These are phyloP conservation scores for Lycium barbarum DNA, from an alignment of 257 asterid genomes.

Conservation along the genomic window DNA sequence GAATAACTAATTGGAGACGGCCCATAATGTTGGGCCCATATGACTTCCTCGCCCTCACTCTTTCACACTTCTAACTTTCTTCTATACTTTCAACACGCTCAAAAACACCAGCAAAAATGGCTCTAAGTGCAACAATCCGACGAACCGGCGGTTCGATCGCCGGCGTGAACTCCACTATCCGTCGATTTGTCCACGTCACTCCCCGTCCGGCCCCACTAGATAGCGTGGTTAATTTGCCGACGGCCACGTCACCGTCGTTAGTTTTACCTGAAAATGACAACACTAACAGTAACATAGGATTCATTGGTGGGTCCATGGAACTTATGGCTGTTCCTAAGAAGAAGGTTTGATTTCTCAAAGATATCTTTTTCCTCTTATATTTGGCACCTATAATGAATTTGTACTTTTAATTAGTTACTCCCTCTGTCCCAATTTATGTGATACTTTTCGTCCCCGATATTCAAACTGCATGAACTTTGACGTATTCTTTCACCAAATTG, in stretches of 20 bases:
- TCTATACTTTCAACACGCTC: neutral
- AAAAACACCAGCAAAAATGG: slow-evolving; percentile 28
- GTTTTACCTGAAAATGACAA: slow-evolving; percentile 62
- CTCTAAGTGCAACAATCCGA: slow-evolving; percentile 40
- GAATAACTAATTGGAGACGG: too few relatives aligned
- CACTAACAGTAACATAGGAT: slow-evolving; percentile 29
- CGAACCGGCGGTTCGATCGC: slow-evolving; percentile 37
- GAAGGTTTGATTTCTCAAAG: slow-evolving; percentile 46
- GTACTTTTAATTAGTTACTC: too few relatives aligned
- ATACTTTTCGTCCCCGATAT: too few relatives aligned
- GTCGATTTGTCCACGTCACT: slow-evolving; percentile 52
- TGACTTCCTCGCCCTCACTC: neutral
- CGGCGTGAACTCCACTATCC: slow-evolving; percentile 41
- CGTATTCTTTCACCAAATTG: too few relatives aligned
- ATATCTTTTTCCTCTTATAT: too few relatives aligned
- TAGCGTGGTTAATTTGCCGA: slow-evolving; percentile 36
- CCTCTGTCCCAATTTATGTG: too few relatives aligned
- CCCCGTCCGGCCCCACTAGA: slow-evolving; percentile 59
- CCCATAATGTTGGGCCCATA: slow-evolving; percentile 1
- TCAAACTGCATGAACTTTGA: too few relatives aligned
- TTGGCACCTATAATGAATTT: neutral
- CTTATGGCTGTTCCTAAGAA: slow-evolving; percentile 88
- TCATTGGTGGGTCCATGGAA: slow-evolving; percentile 62
- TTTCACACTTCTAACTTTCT: neutral
- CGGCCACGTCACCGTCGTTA: slow-evolving; percentile 48